These are phyloP conservation scores for Angophora floribunda DNA, from an alignment of 345 rosid species.

Conservation along the genomic window DNA sequence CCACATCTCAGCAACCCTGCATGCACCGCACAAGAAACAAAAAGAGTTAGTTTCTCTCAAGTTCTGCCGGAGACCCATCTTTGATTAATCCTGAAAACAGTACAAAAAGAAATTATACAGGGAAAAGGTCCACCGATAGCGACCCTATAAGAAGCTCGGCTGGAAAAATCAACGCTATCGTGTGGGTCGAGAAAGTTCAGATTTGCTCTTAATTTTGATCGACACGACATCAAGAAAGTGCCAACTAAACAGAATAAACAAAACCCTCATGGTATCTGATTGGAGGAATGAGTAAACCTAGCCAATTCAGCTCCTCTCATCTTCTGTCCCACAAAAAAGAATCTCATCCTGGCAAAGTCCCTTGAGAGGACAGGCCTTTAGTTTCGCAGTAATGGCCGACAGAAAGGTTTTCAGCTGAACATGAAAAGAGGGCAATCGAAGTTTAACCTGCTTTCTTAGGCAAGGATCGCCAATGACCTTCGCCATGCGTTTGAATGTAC, in stretches of 20 bases:
- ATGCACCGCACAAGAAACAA: background rate
- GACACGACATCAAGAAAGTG: background rate
- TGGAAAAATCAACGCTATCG: background rate
- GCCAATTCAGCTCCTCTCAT: background rate
- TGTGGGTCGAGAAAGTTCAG: background rate
- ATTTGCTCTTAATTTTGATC: background rate
- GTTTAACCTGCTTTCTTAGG: conserved; percentile 29
- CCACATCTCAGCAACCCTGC: conserved; percentile 37
- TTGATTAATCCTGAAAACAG: background rate
- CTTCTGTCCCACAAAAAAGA: background rate
- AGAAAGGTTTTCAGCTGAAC: background rate
- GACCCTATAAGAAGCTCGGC: background rate
- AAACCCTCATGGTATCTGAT: background rate
- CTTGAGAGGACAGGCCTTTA: background rate
- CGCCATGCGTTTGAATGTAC: conserved; percentile 26
- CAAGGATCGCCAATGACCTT: conserved; percentile 34
- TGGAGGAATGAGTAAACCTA: background rate
- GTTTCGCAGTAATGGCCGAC: background rate
- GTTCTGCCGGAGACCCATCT: background rate
- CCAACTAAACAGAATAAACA: background rate
- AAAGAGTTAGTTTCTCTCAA: background rate
- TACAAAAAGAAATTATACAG: background rate
- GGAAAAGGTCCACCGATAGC: background rate
- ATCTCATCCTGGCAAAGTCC: background rate
- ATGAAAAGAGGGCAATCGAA: background rate